Evolutionary conservation across 345 rosid species (phyloP), one percentile per base, ranked within the genome.

Genomic region (Euphorbia tirucalli): DNA sequence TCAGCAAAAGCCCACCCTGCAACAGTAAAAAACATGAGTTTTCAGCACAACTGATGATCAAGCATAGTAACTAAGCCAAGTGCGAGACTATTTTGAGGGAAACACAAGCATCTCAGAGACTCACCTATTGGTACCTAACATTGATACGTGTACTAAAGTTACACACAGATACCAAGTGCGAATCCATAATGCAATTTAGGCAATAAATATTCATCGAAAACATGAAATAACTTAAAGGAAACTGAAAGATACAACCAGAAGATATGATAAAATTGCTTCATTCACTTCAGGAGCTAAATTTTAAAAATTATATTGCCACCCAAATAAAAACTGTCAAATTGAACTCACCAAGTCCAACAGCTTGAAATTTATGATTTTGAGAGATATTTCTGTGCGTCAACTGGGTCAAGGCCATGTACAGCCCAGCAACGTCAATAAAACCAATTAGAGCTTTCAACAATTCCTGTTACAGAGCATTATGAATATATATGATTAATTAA

Each of bases 1-100:
- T 94, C 98, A 32, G 98, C 96, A 13, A 94, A 94, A 46, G 98
- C 98, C 98, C 98, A 94, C 41, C 97, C 97, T 94, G 81, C 66
- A 85, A n/a, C n/a, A n/a, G n/a, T n/a, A 63, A 68, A 61, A 56
- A 10, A 46, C 27, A 14, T 6, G 19, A 13, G 28, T 39, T 10
- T 19, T 66, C 31, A 41, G 54, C n/a, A 25, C 19, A n/a, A 61
- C 39, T 13, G 28, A 30, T 41, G 19, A 68, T 66, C 57, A 11
- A 27, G 11, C 7, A 1, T 0, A 15, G 22, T 27, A 73, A 64
- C 6, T n/a, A 44, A 21, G 55, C 22, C 50, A 16, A 46, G 25
- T 11, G 59, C 46, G 58, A 57, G 39, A 16, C 13, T 5, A 52
- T 13, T 37, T 8, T 64, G 27, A n/a, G n/a, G n/a, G n/a, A n/a